Evolutionary conservation across 1,139 yeast species (phyloP), one percentile per base, ranked within the genome.

Genomic region (Pichia cactophila): DNA sequence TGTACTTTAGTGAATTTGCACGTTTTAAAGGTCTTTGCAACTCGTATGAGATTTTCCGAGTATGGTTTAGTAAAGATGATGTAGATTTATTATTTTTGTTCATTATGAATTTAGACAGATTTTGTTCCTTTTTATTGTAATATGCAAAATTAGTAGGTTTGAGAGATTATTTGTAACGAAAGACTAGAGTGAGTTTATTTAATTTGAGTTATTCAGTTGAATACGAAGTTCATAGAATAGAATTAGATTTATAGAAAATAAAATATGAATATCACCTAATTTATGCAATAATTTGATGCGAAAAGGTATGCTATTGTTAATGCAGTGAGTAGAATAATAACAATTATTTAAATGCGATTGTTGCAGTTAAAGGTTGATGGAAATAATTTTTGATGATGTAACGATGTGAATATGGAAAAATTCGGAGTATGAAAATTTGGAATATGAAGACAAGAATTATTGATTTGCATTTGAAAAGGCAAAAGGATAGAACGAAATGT

Each of bases 21-120:
- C 65, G 51, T 47, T 61, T 61, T 10, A 61, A 39, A 2, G 65
- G 65, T 48, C 64, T 56, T 39, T 44, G 44, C 6, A 50, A 47
- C 11, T 54, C 53, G 2, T 52, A 46, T 8, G 60, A 54, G 12
- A 56, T 45, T 46, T 54, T 58, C 36, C 59, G 48, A n/a, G 54
- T 45, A 31, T 46, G 48, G 33, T 47, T 35, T 12, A 51, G 26
- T 33, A 51, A 31, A 7, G 54, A 49, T 26, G 50, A 26, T 16
- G 54, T 26, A 14, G 39, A 11, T n/a, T 35, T 43, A 9, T 28
- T 14, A 23, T 44, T 38, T 28, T 40, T 26, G 16, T 28, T 29
- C 42, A 40, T 40, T 7, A 26, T 40, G 9, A 12, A 31, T 10
- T 10, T 31, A 10, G 6, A 10, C 29, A 11, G 17, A 11, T 41